Conservation (phyloP, 2,329 filamentous ascomycete genomes). For the Fusarium pininemorale region DNA sequence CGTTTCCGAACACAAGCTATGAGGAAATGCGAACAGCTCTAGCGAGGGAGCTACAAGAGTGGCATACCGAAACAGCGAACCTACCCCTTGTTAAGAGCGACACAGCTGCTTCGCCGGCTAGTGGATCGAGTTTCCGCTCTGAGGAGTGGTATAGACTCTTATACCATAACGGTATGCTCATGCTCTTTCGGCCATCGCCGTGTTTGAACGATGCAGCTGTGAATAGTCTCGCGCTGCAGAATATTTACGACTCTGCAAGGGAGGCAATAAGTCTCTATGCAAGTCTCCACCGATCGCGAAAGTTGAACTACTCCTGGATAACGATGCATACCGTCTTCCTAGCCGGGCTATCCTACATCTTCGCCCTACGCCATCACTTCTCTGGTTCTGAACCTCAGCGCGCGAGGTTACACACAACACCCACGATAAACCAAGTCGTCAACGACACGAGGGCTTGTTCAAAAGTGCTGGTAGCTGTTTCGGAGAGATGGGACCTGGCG, state of each 20-base stretch:
- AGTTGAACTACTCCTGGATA: conserved; percentile 60
- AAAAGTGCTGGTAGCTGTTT: conserved; percentile 55
- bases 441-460: conserved; percentile 55
- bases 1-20: conserved; percentile 5
- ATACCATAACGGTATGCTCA: conserved; percentile 54
- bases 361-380: conserved; percentile 53
- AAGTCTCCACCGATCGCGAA: conserved; percentile 53
- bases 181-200: conserved; percentile 54
- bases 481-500: conserved; percentile 53
- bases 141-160: conserved; percentile 55
- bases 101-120: conserved; percentile 16
- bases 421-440: conserved; percentile 53
- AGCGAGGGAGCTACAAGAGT: conserved; percentile 44
- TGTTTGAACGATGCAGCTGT: conserved; percentile 41
- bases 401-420: conserved; percentile 43
- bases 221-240: conserved; percentile 45
- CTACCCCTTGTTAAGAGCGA: conserved; percentile 43
- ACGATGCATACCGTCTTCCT: conserved; percentile 60
- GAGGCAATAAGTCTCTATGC: conserved; percentile 55
- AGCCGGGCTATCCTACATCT: conserved; percentile 56
- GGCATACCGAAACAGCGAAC: conserved; percentile 42
- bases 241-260: conserved; percentile 51
- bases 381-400: conserved; percentile 14
- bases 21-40: conserved; percentile 33
- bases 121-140: conserved; percentile 52